Evolutionary conservation across 179 eudicot genomes (phyloP).

Genomic region (Sideroxylon spinosum): DNA sequence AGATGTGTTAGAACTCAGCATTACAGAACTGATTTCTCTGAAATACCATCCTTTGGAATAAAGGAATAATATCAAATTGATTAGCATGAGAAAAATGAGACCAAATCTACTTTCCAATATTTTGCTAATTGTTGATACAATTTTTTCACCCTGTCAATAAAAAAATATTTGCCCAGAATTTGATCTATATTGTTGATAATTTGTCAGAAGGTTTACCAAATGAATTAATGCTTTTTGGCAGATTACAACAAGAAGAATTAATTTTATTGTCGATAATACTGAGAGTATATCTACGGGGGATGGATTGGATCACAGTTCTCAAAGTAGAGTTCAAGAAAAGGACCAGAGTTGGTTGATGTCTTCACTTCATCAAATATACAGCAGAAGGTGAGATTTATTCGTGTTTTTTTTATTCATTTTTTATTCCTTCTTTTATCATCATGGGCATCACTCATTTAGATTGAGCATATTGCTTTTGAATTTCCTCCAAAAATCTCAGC

Average conservation of each 20-base stretch:
- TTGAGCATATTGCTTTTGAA: too few relatives aligned
- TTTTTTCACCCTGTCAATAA: neutral
- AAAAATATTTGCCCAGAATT: neutral
- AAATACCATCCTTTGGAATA: neutral
- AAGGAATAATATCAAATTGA: neutral
- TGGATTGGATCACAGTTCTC: conserved; percentile 41
- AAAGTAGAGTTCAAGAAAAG: conserved; percentile 53
- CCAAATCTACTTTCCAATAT: neutral
- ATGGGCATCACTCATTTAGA: too few relatives aligned
- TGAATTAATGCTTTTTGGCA: conserved; percentile 27
- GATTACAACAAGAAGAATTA: conserved; percentile 85
- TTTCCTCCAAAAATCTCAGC: too few relatives aligned
- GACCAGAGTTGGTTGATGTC: conserved; percentile 85
- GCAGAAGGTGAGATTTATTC: conserved; percentile 71
- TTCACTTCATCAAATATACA: conserved; percentile 94
- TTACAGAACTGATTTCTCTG: neutral
- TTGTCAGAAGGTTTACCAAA: neutral
- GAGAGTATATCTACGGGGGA: conserved; percentile 44
- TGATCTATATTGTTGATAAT: neutral
- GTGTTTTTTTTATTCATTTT: neutral
- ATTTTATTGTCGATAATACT: conserved; percentile 72
- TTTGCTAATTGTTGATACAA: neutral
- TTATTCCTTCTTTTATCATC: too few relatives aligned
- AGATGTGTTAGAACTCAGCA: neutral
- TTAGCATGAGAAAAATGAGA: neutral